Evolutionary conservation across 306 rosid genomes (phyloP).

Genomic region (Quercus alba): DNA sequence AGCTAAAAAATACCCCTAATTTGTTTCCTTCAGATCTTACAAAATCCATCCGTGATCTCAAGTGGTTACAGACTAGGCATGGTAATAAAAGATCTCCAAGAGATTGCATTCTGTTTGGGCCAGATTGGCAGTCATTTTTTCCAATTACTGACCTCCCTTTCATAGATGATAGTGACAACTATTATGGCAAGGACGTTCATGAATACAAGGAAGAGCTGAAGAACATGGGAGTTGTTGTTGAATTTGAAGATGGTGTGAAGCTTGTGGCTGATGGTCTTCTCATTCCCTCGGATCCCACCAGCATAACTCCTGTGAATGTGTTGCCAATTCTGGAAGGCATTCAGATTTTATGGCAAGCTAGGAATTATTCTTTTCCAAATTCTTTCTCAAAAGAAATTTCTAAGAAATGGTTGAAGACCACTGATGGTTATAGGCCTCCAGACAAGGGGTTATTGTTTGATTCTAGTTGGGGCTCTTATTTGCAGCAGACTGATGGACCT

Average conservation of each 20-base stretch:
- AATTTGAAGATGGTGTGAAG: conserved; percentile 43
- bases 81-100: conserved; percentile 40
- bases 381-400: conserved; percentile 37
- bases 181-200: conserved; percentile 41
- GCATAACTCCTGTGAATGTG: conserved; percentile 37
- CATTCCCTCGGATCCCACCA: conserved; percentile 37
- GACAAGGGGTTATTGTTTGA: conserved; percentile 45
- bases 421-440: conserved; percentile 52
- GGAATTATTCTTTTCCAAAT: conserved; percentile 13
- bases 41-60: conserved; percentile 1
- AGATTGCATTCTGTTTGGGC: conserved; percentile 55
- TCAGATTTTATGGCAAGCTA: conserved; percentile 7
- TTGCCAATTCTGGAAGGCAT: conserved; percentile 57
- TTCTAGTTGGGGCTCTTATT: conserved; percentile 32
- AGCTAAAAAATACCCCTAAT: conserved; percentile 19
- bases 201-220: conserved; percentile 52
- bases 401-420: conserved; percentile 56
- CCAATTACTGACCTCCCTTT: conserved; percentile 61
- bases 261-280: conserved; percentile 35
- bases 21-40: conserved; percentile 31
- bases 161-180: conserved; percentile 40
- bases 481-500: conserved; percentile 57
- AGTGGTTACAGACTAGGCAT: conserved; percentile 58
- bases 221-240: conserved; percentile 49
- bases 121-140: conserved; percentile 55